A percentile compares a stretch with the other conserved stretches of the same genome.
Evolutionary conservation across 2,329 filamentous ascomycete species (phyloP).

Genomic region (Colletotrichum tamarilloi): DNA sequence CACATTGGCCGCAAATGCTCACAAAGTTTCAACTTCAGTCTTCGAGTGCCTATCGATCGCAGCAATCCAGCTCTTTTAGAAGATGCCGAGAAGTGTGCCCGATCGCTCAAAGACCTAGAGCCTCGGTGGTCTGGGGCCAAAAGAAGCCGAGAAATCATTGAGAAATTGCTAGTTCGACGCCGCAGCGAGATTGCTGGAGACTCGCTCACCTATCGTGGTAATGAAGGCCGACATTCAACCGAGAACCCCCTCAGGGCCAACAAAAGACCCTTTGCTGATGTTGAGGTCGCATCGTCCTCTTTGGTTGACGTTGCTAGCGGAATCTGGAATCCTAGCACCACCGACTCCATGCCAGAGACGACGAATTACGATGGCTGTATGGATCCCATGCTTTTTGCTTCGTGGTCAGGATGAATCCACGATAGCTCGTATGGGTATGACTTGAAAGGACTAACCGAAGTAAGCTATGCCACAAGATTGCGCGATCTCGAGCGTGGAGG

Average conservation of each 20-base stretch:
- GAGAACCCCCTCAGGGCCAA: neutral
- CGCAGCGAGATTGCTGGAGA: neutral
- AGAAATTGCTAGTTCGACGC: slow-evolving; percentile 37
- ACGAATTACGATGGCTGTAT: neutral
- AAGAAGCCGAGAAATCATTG: slow-evolving; percentile 40
- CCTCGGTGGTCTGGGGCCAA: slow-evolving; percentile 40
- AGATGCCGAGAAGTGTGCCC: slow-evolving; percentile 38
- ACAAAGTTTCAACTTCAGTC: neutral
- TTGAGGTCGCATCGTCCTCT: neutral
- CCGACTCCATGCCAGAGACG: neutral
- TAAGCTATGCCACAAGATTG: neutral
- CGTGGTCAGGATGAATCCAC: neutral
- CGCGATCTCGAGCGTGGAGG: neutral
- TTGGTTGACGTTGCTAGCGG: neutral
- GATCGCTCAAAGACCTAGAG: slow-evolving; percentile 40
- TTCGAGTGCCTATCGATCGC: neutral
- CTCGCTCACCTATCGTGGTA: neutral
- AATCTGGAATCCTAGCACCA: neutral
- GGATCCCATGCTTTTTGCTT: neutral
- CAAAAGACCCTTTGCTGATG: neutral
- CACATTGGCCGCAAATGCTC: neutral
- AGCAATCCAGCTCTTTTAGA: neutral
- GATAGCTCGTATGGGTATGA: too few species aligned
- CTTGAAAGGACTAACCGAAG: too few species aligned
- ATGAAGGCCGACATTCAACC: neutral